phyloP scores from a whole-genome alignment of 2,329 filamentous ascomycete genomes.

The Pseudogymnoascus sp. region DNA sequence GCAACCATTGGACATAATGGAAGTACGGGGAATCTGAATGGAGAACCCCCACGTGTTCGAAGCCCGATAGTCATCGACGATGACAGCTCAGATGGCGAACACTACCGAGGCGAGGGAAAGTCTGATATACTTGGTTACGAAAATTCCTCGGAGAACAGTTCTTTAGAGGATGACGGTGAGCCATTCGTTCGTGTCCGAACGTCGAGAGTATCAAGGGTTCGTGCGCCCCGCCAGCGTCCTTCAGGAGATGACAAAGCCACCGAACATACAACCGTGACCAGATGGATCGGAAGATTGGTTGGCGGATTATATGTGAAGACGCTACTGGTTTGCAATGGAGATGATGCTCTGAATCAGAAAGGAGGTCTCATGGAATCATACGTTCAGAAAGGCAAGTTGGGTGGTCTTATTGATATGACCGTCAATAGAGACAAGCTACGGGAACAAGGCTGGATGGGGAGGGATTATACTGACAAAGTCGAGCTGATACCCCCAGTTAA shows the following conservation, averaged over 20 bases:
- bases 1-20: not conserved
- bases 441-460: not conserved
- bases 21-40: not conserved
- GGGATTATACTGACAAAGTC: not conserved
- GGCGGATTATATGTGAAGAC: constrained; percentile 8
- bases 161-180: not conserved
- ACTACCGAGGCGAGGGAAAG: not conserved
- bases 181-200: not conserved
- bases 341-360: constrained; percentile 2
- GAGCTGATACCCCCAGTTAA: constrained; percentile 3
- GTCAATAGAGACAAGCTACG: constrained; percentile 10
- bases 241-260: not conserved
- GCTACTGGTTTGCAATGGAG: constrained; percentile 7
- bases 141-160: not conserved
- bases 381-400: not conserved
- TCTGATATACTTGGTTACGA: not conserved
- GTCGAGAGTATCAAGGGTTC: not conserved
- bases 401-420: constrained; percentile 3
- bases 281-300: constrained; percentile 8
- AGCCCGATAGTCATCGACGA: not conserved
- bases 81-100: not conserved
- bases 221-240: not conserved
- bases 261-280: constrained; percentile 6
- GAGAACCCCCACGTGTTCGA: not conserved
- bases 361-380: not conserved